These are phyloP conservation scores for Mycosphaerelloides madeirae DNA, from an alignment of 2,329 filamentous ascomycete species.

Conservation along the genomic window DNA sequence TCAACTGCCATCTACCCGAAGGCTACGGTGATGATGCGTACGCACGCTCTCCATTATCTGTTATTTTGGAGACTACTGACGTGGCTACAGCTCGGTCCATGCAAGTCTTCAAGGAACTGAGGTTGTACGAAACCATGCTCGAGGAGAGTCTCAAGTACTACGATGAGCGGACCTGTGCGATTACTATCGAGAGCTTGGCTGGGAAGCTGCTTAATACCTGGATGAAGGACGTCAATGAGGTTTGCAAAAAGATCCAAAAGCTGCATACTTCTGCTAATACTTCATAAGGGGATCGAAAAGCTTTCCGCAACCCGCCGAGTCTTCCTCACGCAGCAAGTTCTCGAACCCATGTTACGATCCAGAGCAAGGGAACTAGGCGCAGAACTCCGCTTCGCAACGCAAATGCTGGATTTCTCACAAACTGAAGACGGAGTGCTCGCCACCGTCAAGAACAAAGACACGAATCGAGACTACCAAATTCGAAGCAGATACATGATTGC, in stretches of 20 bases:
- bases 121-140: conserved; percentile 21
- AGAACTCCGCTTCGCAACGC: conserved; percentile 13
- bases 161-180: conserved; percentile 19
- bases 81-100: conserved; percentile 14
- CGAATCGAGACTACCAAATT: conserved; percentile 6
- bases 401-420: conserved; percentile 19
- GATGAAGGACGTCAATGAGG: conserved; percentile 20
- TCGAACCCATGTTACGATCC: conserved; percentile 22
- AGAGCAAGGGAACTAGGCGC: conserved; percentile 17
- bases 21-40: conserved; percentile 13
- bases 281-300: conserved; percentile 13
- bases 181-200: conserved; percentile 21
- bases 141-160: conserved; percentile 17
- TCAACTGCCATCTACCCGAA: conserved; percentile 24
- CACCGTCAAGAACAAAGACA: conserved; percentile 9
- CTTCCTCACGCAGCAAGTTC: conserved; percentile 24
- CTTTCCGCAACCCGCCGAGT: conserved; percentile 16
- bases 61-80: not conserved
- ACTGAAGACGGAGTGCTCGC: conserved; percentile 15
- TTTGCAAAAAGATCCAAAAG: not conserved
- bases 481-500: conserved; percentile 18
- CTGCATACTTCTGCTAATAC: not conserved
- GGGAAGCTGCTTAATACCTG: conserved; percentile 15
- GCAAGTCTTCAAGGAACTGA: conserved; percentile 23
- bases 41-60: conserved; percentile 14